Evolutionary conservation across 306 rosid species (phyloP).

Genomic region (Urtica urens): DNA sequence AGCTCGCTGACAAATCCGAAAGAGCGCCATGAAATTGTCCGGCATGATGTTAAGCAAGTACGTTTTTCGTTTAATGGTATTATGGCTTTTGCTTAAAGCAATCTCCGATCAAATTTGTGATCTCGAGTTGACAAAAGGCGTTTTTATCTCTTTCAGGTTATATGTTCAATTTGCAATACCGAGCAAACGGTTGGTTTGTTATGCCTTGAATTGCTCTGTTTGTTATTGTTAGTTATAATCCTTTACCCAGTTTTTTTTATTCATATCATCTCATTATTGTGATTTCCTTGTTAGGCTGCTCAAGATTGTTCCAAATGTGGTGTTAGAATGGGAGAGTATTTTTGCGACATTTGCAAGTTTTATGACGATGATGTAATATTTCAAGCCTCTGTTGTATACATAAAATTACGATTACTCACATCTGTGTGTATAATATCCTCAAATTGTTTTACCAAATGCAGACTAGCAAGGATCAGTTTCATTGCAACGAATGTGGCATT

Average conservation of each 20-base stretch:
- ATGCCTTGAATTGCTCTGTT: neutral
- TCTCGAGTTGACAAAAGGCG: slow-evolving; percentile 1
- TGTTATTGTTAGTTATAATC: neutral
- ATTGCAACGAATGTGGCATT: slow-evolving; percentile 67
- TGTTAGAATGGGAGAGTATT: slow-evolving; percentile 64
- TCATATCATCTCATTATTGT: too few relatives aligned
- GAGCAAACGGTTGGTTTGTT: slow-evolving; percentile 36
- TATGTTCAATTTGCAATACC: slow-evolving; percentile 47
- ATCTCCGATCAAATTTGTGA: neutral
- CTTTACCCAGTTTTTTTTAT: too few relatives aligned
- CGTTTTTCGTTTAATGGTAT: neutral
- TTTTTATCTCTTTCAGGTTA: slow-evolving; percentile 34
- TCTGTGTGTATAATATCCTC: slow-evolving; percentile 2
- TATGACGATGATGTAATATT: slow-evolving; percentile 41
- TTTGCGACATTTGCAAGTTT: slow-evolving; percentile 57
- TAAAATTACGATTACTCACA: neutral
- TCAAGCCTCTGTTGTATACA: neutral
- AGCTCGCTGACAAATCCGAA: slow-evolving; percentile 35
- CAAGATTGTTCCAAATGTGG: slow-evolving; percentile 49
- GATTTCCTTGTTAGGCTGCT: slow-evolving; percentile 57
- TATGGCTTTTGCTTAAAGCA: neutral
- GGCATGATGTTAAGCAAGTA: slow-evolving; percentile 55
- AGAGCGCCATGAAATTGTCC: slow-evolving; percentile 45
- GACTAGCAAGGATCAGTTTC: slow-evolving; percentile 51
- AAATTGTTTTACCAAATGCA: slow-evolving; percentile 20